These are phyloP conservation scores for Austroboletus niveus DNA, from an alignment of 1,284 basidiomycete species.

Conservation along the genomic window DNA sequence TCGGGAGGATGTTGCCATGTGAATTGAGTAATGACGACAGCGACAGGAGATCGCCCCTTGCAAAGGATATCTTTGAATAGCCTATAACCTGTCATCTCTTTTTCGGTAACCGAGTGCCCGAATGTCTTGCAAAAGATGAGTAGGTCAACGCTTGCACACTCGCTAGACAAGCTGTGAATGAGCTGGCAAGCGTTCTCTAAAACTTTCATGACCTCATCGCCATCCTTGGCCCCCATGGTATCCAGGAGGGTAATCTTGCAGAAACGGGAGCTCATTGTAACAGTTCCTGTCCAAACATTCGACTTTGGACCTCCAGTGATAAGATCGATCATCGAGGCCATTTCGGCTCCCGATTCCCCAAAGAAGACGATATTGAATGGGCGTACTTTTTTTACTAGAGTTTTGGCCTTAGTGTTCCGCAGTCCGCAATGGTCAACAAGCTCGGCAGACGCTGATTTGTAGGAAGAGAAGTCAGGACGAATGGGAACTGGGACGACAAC, in stretches of 20 bases:
- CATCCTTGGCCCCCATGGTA: constrained; percentile 16
- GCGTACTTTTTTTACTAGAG: background rate
- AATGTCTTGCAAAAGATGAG: constrained; percentile 31
- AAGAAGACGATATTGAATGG: background rate
- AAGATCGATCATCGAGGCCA: constrained; percentile 1
- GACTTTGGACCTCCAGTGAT: background rate
- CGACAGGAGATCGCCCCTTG: constrained; percentile 26
- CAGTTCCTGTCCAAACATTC: too few species aligned
- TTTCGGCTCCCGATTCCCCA: background rate
- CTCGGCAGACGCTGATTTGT: background rate
- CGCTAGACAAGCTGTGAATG: background rate
- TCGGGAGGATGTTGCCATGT: background rate
- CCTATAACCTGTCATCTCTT: constrained; percentile 20
- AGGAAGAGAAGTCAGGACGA: background rate
- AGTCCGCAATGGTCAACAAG: background rate
- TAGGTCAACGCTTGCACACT: constrained; percentile 23
- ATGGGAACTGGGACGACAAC: background rate
- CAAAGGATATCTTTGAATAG: constrained; percentile 30
- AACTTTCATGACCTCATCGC: background rate
- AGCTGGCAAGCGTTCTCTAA: background rate
- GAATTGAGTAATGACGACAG: constrained; percentile 26
- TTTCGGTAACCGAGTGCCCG: constrained; percentile 17
- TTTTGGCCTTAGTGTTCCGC: background rate
- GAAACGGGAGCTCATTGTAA: background rate
- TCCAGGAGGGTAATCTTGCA: constrained; percentile 21